Base-by-base conservation (phyloP, 1,284 basidiomycete genomes). In the Trametes polyzona region DNA sequence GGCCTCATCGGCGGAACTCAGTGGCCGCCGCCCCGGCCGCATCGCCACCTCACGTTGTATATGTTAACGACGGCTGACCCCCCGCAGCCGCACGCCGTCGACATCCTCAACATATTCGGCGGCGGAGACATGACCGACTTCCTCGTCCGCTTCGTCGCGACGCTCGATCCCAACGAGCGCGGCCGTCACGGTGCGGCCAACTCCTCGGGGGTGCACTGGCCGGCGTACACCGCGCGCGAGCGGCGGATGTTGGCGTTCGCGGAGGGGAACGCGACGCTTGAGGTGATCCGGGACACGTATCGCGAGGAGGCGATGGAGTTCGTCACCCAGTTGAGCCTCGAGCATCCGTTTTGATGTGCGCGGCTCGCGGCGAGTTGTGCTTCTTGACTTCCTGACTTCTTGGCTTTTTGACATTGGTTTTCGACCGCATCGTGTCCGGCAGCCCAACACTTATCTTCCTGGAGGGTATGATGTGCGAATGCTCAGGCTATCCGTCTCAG, bases 181-280 rank as follows among this genome's bases (percentile, higher is more conserved):
- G n/a, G n/a, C n/a, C n/a, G n/a, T n/a, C n/a, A n/a, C n/a, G n/a
- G n/a, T n/a, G n/a, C n/a, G n/a, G n/a, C n/a, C n/a, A n/a, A n/a
- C n/a, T n/a, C n/a, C n/a, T 66, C 65, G 0, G 69, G 70, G 9
- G 47, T 69, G 17, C 62, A 67, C 6, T 86, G 84, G 84, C 83
- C 84, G 0, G 69, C 74, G 35, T 86, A 83, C 57, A 71, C 73
- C 3, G 58, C 69, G 1, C 47, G 55, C 0, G 67, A 71, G 16
- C 76, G 76, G 7, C 72, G 75, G 37, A 65, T 83, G 40, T 59
- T 84, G 44, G 75, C 76, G 3, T 78, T 84, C 66, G 62, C 72
- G 21, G 82, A 84, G 57, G 77, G 75, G 0, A 32, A 73, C 5
- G 58, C 73, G 26, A 66, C 71, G 3, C 67, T 75, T 32, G 51